Evolutionary conservation across 331 rosid species (phyloP), one percentile per base, ranked within the genome.

Genomic region (Pyrus hybrid): DNA sequence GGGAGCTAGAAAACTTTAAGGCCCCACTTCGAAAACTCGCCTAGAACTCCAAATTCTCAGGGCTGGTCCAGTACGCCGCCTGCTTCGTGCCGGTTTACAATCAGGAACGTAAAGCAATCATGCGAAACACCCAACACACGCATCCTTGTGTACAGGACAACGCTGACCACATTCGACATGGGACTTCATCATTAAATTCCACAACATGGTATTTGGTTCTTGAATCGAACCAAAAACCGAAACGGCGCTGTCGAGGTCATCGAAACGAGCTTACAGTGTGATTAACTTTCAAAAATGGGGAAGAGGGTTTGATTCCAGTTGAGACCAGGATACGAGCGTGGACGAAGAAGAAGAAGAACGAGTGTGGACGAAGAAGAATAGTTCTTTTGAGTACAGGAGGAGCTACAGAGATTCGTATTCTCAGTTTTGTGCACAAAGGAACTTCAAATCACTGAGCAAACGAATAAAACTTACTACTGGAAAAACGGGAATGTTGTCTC

Each of bases 31-130:
- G 45, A 37, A 1, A 0, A 10, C 13, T 37, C 1, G 13, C 45
- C 45, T 37, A 37, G 13, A 1, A 9, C 11, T 1, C 43, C 13
- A 37, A 37, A 37, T 9, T 37, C 45, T 37, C 4, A 37, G 12
- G 12, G 43, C 3, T 35, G 41, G 12, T 3, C 41, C 11, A 2
- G 8, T 32, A 32, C 35, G n/a, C n/a, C 33, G 33, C 33, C 1
- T 30, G 33, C 33, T 30, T 30, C 33, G 33, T 30, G 33, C 41
- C 0, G 43, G 77, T 83, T 87, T 16, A 87, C 49, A 60, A 82
- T 37, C 4, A 87, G 93, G 23, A 89, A 76, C 57, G 88, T 87
- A 20, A 73, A 85, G 62, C 63, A 58, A 47, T 87, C 90, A 49
- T 83, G 89, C 22, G 61, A 29, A 76, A 87, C 82, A 30, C 88